Evolutionary conservation across 768 basidiomycete genomes (phyloP).

Genomic region (Tulasnella sp.): DNA sequence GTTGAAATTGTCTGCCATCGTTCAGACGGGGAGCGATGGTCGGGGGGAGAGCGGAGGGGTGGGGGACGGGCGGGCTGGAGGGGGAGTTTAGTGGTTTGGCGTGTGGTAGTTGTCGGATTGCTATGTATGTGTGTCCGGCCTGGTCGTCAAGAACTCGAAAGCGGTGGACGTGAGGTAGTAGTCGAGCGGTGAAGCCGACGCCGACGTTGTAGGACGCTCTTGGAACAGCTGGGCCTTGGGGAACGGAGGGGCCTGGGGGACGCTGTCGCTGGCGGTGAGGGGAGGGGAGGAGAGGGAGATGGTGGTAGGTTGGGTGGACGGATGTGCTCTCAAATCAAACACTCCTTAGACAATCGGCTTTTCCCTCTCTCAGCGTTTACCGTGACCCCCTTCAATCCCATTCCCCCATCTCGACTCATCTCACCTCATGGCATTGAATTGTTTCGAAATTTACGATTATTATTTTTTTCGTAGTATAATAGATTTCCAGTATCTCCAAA

Average conservation of each 20-base stretch:
- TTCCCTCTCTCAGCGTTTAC: conserved; percentile 5
- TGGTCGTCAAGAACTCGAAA: not conserved
- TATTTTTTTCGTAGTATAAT: not conserved
- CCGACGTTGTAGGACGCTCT: not conserved
- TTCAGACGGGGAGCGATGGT: not conserved
- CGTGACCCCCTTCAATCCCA: not conserved
- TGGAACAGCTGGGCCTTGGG: conserved; percentile 3
- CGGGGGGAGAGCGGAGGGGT: not conserved
- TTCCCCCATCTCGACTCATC: not conserved
- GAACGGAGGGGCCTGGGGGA: not conserved
- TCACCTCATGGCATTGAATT: not conserved
- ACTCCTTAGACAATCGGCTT: conserved; percentile 5
- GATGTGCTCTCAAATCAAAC: conserved; percentile 5
- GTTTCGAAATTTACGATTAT: not conserved
- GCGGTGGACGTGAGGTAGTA: not conserved
- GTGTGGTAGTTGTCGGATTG: conserved; percentile 9
- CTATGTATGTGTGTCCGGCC: not conserved
- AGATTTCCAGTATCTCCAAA: not conserved
- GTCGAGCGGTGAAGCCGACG: not conserved
- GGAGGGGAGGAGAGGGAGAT: conserved; percentile 15
- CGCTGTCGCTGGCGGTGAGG: conserved; percentile 4
- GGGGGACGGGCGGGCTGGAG: not conserved
- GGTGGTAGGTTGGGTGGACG: conserved; percentile 7
- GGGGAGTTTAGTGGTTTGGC: not conserved
- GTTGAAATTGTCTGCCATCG: conserved; percentile 8